These are phyloP conservation scores for Prunus fruticosa DNA, from an alignment of 306 rosid species.

Conservation along the genomic window DNA sequence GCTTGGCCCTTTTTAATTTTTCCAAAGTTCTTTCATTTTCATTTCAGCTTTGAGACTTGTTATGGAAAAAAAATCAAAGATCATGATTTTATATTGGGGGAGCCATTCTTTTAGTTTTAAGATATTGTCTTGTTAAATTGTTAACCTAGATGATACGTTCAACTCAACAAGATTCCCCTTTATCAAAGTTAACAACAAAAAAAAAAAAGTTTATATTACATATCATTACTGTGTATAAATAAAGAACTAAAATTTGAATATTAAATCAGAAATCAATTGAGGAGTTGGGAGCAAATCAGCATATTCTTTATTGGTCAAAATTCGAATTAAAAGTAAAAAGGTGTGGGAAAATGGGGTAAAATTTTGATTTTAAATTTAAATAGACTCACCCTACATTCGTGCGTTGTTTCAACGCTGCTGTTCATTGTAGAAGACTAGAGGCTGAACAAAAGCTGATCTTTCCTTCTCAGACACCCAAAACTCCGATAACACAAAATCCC, in stretches of 20 bases:
- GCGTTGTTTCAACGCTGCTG: slow-evolving; percentile 12
- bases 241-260: neutral
- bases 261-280: neutral
- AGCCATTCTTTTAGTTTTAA: neutral
- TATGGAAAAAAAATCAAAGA: neutral
- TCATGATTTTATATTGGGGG: slow-evolving; percentile 3
- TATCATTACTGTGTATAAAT: neutral
- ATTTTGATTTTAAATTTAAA: neutral
- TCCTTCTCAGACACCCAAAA: neutral
- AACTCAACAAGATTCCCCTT: too few species aligned
- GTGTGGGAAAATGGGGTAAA: neutral
- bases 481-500: neutral
- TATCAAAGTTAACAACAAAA: too few species aligned
- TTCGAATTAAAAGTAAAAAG: neutral
- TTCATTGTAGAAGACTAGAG: neutral
- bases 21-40: neutral
- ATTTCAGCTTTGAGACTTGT: neutral
- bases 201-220: too few species aligned
- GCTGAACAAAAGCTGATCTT: neutral
- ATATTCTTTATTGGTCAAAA: neutral
- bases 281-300: neutral
- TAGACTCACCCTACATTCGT: neutral
- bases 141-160: too few species aligned
- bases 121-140: too few species aligned
- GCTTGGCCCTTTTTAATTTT: neutral